Conservation (phyloP, 805 yeast genomes). For the Pichia ethanolica region DNA sequence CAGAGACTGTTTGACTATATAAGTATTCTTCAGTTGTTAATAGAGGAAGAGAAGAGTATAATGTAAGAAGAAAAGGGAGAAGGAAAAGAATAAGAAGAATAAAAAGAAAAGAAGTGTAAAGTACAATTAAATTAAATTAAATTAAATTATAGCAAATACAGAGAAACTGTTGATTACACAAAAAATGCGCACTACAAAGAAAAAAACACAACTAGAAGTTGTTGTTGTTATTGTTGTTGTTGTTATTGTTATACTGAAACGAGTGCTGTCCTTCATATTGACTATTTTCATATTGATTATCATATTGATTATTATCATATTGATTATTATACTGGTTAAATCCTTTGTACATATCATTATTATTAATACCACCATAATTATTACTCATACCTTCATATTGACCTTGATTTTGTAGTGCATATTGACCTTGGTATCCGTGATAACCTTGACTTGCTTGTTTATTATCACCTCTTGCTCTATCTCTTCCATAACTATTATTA, state of each 20-base stretch:
- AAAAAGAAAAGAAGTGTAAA: too few relatives aligned
- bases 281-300: too few relatives aligned
- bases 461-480: slow-evolving; percentile 15
- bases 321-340: neutral
- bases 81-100: too few relatives aligned
- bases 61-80: too few relatives aligned
- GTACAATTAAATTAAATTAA: too few relatives aligned
- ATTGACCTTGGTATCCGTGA: neutral
- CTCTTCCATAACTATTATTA: slow-evolving; percentile 11
- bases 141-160: too few relatives aligned
- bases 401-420: neutral
- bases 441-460: neutral
- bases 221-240: neutral
- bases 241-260: neutral
- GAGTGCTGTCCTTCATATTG: neutral
- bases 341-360: neutral
- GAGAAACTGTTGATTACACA: too few relatives aligned
- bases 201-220: neutral
- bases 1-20: too few relatives aligned
- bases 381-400: neutral
- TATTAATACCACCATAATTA: neutral
- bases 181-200: too few relatives aligned
- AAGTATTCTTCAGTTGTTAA: too few relatives aligned
- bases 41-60: too few relatives aligned
- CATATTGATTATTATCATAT: too few relatives aligned